Conservation (phyloP, 192 early-diverging fungal species). For the Coemansia javaensis region DNA sequence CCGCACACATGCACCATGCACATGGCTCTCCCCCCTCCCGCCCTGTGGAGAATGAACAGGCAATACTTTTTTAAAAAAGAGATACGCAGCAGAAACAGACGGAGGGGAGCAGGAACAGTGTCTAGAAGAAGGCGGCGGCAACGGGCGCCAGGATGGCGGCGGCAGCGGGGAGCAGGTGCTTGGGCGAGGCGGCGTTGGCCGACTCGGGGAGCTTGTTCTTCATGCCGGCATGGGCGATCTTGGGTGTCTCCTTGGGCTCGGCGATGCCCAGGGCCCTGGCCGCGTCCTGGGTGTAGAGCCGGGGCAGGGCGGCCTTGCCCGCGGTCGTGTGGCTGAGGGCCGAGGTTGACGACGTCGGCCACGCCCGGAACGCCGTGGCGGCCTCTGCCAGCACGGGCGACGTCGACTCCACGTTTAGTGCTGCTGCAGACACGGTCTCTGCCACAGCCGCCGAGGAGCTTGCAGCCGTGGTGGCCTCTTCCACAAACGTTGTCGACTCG, state of each 20-base stretch:
- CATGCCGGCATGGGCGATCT: slow-evolving; percentile 11
- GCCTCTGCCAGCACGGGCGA: slow-evolving; percentile 21
- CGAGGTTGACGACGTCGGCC: not conserved
- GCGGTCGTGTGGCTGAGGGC: not conserved
- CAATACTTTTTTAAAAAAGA: too few species aligned
- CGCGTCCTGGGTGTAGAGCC: not conserved
- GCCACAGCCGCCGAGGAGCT: not conserved
- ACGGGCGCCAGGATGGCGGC: not conserved
- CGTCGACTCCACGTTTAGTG: not conserved
- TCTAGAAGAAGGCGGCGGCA: not conserved
- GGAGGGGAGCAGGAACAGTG: not conserved
- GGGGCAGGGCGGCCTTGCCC: slow-evolving; percentile 1
- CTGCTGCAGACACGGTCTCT: not conserved
- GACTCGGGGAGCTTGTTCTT: slow-evolving; percentile 16
- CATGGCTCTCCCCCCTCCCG: too few species aligned
- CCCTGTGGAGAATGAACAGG: too few species aligned
- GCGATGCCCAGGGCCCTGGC: slow-evolving; percentile 1
- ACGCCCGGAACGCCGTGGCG: slow-evolving; percentile 8
- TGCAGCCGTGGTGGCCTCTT: not conserved
- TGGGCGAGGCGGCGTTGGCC: not conserved
- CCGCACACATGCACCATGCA: too few species aligned
- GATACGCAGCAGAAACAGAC: too few species aligned
- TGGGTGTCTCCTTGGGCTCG: slow-evolving; percentile 1
- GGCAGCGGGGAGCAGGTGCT: not conserved
- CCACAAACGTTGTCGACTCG: too few species aligned